Conservation (phyloP, 495 filamentous ascomycete species). For the Penicillium bovifimosum region DNA sequence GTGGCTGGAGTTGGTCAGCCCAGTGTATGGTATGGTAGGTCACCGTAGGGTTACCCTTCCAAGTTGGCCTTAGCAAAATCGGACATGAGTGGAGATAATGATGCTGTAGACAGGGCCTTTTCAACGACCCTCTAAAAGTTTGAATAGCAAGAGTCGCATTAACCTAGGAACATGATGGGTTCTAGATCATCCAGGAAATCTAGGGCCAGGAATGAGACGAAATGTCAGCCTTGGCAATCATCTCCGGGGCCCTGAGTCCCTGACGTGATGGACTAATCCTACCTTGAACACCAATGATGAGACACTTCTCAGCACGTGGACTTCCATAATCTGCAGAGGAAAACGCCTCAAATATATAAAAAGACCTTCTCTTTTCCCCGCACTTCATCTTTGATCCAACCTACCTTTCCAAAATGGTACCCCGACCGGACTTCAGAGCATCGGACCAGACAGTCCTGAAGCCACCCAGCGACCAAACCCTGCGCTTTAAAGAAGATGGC, state of each 20-base stretch:
- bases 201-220: no score
- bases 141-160: no score
- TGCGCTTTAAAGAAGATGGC: conserved; percentile 29
- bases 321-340: no score
- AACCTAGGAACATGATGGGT: no score
- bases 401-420: background rate
- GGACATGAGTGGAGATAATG: no score
- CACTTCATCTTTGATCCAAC: background rate
- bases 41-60: background rate
- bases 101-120: no score
- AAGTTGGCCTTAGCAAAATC: no score
- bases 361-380: background rate
- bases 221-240: no score
- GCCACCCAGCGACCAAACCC: background rate
- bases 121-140: no score
- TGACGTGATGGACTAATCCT: background rate
- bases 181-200: no score
- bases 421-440: background rate
- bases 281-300: background rate
- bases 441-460: background rate
- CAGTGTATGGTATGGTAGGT: no score
- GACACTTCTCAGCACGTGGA: background rate
- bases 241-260: background rate
- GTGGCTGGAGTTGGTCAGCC: no score
- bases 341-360: background rate